These are phyloP conservation scores for Mycena belliarum DNA, from an alignment of 768 basidiomycete species.

Conservation along the genomic window DNA sequence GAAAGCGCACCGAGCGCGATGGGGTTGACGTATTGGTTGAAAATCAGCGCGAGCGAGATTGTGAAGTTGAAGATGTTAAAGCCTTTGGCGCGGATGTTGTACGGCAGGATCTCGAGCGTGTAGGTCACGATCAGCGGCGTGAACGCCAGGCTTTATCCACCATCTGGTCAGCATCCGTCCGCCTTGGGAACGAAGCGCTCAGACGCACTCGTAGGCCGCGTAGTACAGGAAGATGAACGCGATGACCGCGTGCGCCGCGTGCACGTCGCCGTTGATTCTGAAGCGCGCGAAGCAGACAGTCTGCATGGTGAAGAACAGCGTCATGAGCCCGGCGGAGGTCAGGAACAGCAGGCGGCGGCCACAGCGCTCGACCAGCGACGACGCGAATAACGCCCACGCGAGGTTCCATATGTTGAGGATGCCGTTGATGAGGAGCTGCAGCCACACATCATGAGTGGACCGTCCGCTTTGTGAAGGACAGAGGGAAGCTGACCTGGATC, in stretches of 20 bases:
- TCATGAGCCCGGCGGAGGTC: slow-evolving; percentile 37
- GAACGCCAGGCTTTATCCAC: background rate
- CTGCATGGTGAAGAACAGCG: slow-evolving; percentile 49
- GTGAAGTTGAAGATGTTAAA: slow-evolving; percentile 80
- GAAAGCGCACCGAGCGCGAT: slow-evolving; percentile 56
- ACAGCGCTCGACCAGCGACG: slow-evolving; percentile 51
- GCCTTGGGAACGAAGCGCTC: no score
- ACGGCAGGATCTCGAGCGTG: slow-evolving; percentile 88
- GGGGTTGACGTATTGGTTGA: slow-evolving; percentile 88
- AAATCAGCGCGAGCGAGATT: slow-evolving; percentile 78
- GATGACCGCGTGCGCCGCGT: slow-evolving; percentile 50
- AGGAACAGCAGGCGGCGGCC: slow-evolving; percentile 57
- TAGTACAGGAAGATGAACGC: slow-evolving; percentile 63
- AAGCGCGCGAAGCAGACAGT: slow-evolving; percentile 46
- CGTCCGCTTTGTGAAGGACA: no score
- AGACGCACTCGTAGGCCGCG: slow-evolving; percentile 44
- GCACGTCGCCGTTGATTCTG: slow-evolving; percentile 26
- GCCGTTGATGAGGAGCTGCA: slow-evolving; percentile 53
- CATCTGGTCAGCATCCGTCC: background rate
- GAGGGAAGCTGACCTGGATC: slow-evolving; percentile 44
- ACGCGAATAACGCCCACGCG: slow-evolving; percentile 48
- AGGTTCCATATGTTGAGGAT: slow-evolving; percentile 63
- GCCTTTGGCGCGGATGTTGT: slow-evolving; percentile 80
- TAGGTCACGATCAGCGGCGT: slow-evolving; percentile 54
- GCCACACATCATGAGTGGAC: no score